Conservation (phyloP, 495 filamentous ascomycete genomes). For the Mycothermus thermophilus region DNA sequence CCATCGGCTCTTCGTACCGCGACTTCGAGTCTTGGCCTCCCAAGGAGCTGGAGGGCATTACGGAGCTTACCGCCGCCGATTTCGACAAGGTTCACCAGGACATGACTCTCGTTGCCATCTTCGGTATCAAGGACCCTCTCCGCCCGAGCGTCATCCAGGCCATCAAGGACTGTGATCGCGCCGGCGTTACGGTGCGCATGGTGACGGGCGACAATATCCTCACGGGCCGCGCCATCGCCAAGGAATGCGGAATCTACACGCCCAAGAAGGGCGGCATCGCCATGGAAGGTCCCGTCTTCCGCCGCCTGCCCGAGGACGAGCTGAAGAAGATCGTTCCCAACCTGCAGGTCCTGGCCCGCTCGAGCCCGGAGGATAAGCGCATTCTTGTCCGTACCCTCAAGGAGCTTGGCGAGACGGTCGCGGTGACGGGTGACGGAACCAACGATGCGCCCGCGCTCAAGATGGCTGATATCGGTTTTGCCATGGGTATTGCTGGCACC, state of each 20-base stretch:
- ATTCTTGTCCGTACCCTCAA: constrained; percentile 63
- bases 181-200: constrained; percentile 78
- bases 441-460: constrained; percentile 82
- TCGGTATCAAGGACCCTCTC: constrained; percentile 83
- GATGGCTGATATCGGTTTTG: constrained; percentile 83
- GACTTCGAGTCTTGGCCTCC: constrained; percentile 90
- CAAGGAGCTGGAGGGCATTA: constrained; percentile 54
- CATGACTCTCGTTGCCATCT: constrained; percentile 68
- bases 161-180: constrained; percentile 58
- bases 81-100: constrained; percentile 62
- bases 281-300: constrained; percentile 79
- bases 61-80: constrained; percentile 44
- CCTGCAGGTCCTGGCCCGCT: constrained; percentile 73
- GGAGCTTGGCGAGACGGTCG: constrained; percentile 62
- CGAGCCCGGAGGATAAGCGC: constrained; percentile 77
- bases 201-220: constrained; percentile 78
- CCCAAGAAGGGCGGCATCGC: constrained; percentile 55
- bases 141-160: constrained; percentile 63
- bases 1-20: constrained; percentile 74
- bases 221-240: constrained; percentile 70
- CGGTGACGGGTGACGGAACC: constrained; percentile 79
- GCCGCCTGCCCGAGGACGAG: constrained; percentile 51
- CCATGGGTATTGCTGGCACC: constrained; percentile 83
- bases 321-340: constrained; percentile 58
- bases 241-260: constrained; percentile 74